Evolutionary conservation across 768 basidiomycete species (phyloP).

Genomic region (Crucibulum laeve): DNA sequence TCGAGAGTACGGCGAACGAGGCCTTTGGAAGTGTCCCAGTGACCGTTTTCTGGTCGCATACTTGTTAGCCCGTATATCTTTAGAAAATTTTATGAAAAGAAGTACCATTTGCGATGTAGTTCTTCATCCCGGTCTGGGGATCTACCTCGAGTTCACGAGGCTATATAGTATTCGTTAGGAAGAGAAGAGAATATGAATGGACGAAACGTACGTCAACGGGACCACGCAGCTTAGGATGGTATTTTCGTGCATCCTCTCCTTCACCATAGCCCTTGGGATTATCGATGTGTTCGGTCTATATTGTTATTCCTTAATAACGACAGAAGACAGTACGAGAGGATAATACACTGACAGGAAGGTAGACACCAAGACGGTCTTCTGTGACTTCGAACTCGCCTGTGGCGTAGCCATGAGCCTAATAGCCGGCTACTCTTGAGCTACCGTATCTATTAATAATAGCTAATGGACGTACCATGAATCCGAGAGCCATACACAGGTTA

Average conservation of each 20-base stretch:
- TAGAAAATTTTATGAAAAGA: background rate
- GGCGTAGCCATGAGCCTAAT: constrained; percentile 76
- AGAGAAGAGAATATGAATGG: constrained; percentile 3
- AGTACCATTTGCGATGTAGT: constrained; percentile 82
- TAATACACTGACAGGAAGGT: constrained; percentile 61
- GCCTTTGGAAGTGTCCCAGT: constrained; percentile 88
- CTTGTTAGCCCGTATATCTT: background rate
- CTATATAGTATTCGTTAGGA: constrained; percentile 23
- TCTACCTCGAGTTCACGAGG: constrained; percentile 85
- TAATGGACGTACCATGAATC: constrained; percentile 67
- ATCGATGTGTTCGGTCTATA: constrained; percentile 81
- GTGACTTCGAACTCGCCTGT: constrained; percentile 88
- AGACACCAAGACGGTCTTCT: constrained; percentile 72
- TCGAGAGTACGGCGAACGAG: constrained; percentile 71
- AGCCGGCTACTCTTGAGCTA: background rate
- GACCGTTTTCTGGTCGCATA: constrained; percentile 41
- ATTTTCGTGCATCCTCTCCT: constrained; percentile 77
- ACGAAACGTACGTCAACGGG: constrained; percentile 64
- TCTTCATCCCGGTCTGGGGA: constrained; percentile 87
- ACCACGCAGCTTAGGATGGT: constrained; percentile 70
- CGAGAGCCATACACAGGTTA: constrained; percentile 86
- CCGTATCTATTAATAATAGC: background rate
- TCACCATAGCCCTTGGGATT: constrained; percentile 89
- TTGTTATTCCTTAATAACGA: background rate
- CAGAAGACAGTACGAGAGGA: background rate